Evolutionary conservation across 495 filamentous ascomycete genomes (phyloP).

Genomic region (Aspergillus nanangensis): DNA sequence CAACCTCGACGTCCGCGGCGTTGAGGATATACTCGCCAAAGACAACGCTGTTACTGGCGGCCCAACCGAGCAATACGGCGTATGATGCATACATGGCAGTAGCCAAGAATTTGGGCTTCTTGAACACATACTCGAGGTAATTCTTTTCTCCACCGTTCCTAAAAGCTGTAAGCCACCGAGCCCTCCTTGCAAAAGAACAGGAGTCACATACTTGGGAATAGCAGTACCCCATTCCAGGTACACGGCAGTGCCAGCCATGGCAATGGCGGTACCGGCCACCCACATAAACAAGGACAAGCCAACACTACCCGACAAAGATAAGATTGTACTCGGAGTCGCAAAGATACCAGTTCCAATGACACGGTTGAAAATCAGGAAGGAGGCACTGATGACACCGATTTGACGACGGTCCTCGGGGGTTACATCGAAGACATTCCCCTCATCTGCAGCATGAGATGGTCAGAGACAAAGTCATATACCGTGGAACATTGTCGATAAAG

Average conservation of each 20-base stretch:
- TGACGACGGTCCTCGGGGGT: slow-evolving; percentile 60
- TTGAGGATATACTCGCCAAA: slow-evolving; percentile 68
- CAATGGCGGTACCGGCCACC: slow-evolving; percentile 47
- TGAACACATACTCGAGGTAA: slow-evolving; percentile 64
- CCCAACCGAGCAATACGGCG: slow-evolving; percentile 50
- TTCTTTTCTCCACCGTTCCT: slow-evolving; percentile 67
- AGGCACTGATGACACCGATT: slow-evolving; percentile 54
- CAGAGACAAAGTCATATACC: not conserved
- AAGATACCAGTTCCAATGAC: slow-evolving; percentile 68
- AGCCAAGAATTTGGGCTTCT: slow-evolving; percentile 60
- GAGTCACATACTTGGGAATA: slow-evolving; percentile 33
- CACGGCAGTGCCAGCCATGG: slow-evolving; percentile 46
- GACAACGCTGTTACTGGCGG: slow-evolving; percentile 60
- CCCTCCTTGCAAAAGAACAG: not conserved
- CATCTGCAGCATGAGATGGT: slow-evolving; percentile 22
- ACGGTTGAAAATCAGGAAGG: slow-evolving; percentile 60
- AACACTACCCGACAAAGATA: slow-evolving; percentile 48
- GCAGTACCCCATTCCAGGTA: slow-evolving; percentile 54
- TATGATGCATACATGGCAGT: slow-evolving; percentile 59
- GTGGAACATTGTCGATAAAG: too few species aligned
- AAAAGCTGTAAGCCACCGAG: slow-evolving; percentile 1
- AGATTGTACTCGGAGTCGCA: slow-evolving; percentile 55
- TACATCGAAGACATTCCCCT: slow-evolving; percentile 55
- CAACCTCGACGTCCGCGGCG: slow-evolving; percentile 54
- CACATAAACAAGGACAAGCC: slow-evolving; percentile 51